Conservation (phyloP, 139 green algal species). For the Chlorella sp. region DNA sequence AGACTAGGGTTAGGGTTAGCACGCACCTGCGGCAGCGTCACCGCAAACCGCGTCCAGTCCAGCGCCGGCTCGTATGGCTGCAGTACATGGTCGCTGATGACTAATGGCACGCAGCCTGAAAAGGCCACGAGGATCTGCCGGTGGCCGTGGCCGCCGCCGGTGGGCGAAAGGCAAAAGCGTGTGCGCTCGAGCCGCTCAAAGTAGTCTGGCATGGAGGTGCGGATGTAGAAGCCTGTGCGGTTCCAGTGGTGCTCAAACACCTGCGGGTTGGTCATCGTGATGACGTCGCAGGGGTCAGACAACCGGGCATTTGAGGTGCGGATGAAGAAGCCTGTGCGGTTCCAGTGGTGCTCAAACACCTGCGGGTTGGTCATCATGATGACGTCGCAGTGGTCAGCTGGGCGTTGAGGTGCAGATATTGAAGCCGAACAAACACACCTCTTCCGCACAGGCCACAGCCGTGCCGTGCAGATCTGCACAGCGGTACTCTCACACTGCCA, state of each 20-base stretch:
- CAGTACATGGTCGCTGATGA: conserved; percentile 15
- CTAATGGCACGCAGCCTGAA: conserved; percentile 6
- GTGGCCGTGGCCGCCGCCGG: conserved; percentile 32
- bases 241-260: conserved; percentile 30
- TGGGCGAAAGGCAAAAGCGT: conserved; percentile 31
- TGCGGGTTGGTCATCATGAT: no score
- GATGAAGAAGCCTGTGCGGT: conserved; percentile 25
- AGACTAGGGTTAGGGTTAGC: background rate
- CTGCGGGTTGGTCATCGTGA: no score
- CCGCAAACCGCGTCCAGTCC: conserved; percentile 13
- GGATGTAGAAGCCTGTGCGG: conserved; percentile 21
- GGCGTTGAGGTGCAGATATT: no score
- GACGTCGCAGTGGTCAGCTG: no score
- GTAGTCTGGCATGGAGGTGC: conserved; percentile 7
- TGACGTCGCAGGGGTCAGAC: no score
- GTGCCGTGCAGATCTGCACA: no score
- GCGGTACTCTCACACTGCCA: no score
- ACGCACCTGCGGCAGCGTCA: conserved; percentile 8
- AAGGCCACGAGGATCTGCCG: conserved; percentile 25
- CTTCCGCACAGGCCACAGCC: no score
- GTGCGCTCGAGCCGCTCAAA: conserved; percentile 6
- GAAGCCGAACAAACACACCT: no score
- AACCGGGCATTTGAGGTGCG: conserved; percentile 4
- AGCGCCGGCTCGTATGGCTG: conserved; percentile 30
- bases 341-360: conserved; percentile 27